Conservation (phyloP, 495 filamentous ascomycete genomes). For the Tuber borchii region DNA sequence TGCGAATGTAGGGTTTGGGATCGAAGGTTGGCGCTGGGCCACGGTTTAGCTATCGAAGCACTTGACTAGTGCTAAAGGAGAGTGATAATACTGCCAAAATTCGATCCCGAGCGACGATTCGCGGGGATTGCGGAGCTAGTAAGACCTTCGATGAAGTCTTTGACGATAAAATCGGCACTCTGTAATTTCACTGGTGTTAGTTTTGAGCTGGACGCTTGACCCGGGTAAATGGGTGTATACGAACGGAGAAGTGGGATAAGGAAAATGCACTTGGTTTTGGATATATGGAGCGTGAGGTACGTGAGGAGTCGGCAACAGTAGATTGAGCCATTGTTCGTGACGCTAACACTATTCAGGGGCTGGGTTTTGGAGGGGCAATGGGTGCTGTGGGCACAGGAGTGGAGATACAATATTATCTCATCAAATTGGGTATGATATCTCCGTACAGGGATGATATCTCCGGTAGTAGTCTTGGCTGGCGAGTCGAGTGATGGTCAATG, state of each 20-base stretch:
- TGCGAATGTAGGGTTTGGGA: conserved; percentile 92
- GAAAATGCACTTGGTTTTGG: conserved; percentile 58
- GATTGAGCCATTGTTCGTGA: not conserved
- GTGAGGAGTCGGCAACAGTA: not conserved
- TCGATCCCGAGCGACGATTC: conserved; percentile 61
- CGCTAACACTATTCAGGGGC: not conserved
- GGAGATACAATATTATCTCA: too few species aligned
- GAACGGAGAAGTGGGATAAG: conserved; percentile 60
- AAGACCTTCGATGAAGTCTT: conserved; percentile 91
- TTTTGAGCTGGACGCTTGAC: not conserved
- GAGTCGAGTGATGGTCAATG: too few species aligned
- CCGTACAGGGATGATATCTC: too few species aligned
- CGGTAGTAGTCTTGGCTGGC: too few species aligned
- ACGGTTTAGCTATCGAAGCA: not conserved
- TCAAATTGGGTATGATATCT: too few species aligned
- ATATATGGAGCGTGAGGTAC: conserved; percentile 51
- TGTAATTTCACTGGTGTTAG: conserved; percentile 13
- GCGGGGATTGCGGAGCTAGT: conserved; percentile 71
- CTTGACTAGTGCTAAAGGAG: not conserved
- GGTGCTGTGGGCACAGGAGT: too few species aligned
- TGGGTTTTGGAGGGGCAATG: too few species aligned
- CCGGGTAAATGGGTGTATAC: not conserved
- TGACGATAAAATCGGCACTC: conserved; percentile 87
- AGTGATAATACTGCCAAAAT: conserved; percentile 1
- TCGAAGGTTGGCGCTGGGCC: conserved; percentile 60